Conservation (phyloP, 1,139 yeast genomes). For the Sugiyamaella pinicola region DNA sequence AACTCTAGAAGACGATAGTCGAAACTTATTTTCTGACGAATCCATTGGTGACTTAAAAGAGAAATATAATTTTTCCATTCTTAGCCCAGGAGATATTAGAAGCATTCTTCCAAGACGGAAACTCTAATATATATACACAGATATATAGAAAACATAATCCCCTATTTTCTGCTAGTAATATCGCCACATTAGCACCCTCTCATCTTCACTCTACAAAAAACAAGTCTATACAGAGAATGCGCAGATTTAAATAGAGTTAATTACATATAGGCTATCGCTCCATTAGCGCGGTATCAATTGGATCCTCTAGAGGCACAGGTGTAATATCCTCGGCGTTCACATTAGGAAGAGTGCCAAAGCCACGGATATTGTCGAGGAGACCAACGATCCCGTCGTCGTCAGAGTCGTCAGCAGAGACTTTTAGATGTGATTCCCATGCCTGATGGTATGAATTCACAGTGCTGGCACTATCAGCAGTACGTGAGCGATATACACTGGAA, state of each 20-base stretch:
- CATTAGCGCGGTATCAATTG: conserved; percentile 2
- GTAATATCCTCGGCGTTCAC: conserved; percentile 7
- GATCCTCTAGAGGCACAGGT: conserved; percentile 12
- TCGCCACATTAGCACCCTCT: no score
- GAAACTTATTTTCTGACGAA: background rate
- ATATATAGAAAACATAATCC: no score
- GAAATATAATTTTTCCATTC: conserved; percentile 17
- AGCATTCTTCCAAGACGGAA: conserved; percentile 24
- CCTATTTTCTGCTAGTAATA: no score
- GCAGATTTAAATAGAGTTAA: background rate
- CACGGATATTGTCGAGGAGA: conserved; percentile 27
- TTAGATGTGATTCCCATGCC: conserved; percentile 36
- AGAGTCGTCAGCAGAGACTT: conserved; percentile 30
- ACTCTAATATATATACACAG: background rate
- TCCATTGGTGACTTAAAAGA: conserved; percentile 16
- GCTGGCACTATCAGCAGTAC: conserved; percentile 12
- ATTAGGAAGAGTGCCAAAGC: conserved; percentile 9
- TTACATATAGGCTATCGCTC: conserved; percentile 4
- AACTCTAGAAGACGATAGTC: background rate
- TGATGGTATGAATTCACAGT: conserved; percentile 17
- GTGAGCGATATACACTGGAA: background rate
- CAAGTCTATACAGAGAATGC: no score
- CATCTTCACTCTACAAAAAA: no score
- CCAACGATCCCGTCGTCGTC: conserved; percentile 35
- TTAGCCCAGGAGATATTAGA: conserved; percentile 27